Base-by-base conservation (phyloP, 2,329 filamentous ascomycete genomes). In the Pestalotiopsis sp. region DNA sequence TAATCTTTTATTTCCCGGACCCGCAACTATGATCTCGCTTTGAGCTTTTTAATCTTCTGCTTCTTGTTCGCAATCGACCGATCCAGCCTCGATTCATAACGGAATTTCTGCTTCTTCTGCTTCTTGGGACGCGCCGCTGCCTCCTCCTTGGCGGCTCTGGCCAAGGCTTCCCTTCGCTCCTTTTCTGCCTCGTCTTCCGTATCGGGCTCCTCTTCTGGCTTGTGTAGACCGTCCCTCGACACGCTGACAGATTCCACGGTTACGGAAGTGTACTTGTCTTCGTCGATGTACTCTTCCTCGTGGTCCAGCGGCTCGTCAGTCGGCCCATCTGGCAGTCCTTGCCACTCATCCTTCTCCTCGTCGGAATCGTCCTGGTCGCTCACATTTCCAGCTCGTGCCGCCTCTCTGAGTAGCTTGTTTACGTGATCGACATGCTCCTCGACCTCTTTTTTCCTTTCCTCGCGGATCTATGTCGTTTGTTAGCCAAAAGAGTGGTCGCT, bases 261-360 rank as follows among this genome's bases (percentile, higher is more conserved):
- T 30, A 99, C 96, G 0, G 94, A 97, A 0, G 96, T 98, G 78
- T 94, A 98, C 77, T 92, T 92, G 79, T 98, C 95, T 78, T 98
- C 96, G 78, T 99, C 96, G 71, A 98, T 88, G 81, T 98, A 99
- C 79, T 98, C 94, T 72, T 95, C 94, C 78, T 97, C 92, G 73
- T 93, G 90, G 76, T 97, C 90, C 58, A 96, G 81, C 24, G 89
- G 85, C 52, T 85, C 78, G 57, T 71, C 74, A 6, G 39, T 57
- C 13, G 81, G 80, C 44, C 78, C 71, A 60, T 91, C 89, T 22
- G 85, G 82, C 65, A 94, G 85, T 0, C 91, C 92, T 64, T 84
- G 84, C 89, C 91, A 94, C 73, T 89, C 82, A 2, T 78, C 78
- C 7, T 77, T 78, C 4, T 78, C 73, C 72, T 81, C 79, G 22